Evolutionary conservation across 1,284 basidiomycete species (phyloP).

Genomic region (Ustilago shanxiensis): DNA sequence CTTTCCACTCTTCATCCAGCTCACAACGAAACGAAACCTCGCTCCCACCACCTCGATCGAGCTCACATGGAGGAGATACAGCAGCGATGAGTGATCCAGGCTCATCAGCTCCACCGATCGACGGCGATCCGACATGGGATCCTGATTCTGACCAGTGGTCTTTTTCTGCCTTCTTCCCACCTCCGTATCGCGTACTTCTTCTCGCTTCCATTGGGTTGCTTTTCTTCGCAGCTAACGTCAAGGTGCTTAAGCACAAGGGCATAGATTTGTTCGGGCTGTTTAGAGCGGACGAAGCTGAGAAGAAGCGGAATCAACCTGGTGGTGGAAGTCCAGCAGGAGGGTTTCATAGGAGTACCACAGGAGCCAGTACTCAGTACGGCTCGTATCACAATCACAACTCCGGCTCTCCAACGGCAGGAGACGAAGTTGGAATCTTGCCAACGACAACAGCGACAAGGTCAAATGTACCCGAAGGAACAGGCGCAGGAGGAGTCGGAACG

Average conservation of each 20-base stretch:
- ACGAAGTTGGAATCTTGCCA: constrained; percentile 5
- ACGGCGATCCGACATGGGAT: constrained; percentile 27
- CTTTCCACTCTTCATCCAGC: background rate
- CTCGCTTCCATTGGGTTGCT: constrained; percentile 61
- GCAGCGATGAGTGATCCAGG: constrained; percentile 30
- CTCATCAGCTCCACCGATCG: constrained; percentile 20
- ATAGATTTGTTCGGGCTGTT: constrained; percentile 56
- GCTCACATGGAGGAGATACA: background rate
- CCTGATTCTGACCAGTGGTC: constrained; percentile 29
- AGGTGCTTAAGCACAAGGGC: constrained; percentile 51
- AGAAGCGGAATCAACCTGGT: constrained; percentile 18
- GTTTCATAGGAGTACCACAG: constrained; percentile 17
- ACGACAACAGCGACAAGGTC: constrained; percentile 11
- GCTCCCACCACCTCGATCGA: background rate
- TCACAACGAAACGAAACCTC: too few species aligned
- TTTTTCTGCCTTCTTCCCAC: constrained; percentile 64
- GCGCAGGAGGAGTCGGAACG: background rate
- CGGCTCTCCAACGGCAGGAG: background rate
- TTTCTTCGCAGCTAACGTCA: constrained; percentile 57
- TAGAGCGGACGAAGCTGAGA: constrained; percentile 26
- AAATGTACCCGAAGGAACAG: background rate
- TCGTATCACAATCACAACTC: constrained; percentile 27
- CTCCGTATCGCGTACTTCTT: constrained; percentile 65
- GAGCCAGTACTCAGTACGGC: constrained; percentile 33
- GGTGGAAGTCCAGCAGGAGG: background rate